These are phyloP conservation scores for Podosphaera fusca DNA, from an alignment of 2,329 filamentous ascomycete genomes.

Conservation along the genomic window DNA sequence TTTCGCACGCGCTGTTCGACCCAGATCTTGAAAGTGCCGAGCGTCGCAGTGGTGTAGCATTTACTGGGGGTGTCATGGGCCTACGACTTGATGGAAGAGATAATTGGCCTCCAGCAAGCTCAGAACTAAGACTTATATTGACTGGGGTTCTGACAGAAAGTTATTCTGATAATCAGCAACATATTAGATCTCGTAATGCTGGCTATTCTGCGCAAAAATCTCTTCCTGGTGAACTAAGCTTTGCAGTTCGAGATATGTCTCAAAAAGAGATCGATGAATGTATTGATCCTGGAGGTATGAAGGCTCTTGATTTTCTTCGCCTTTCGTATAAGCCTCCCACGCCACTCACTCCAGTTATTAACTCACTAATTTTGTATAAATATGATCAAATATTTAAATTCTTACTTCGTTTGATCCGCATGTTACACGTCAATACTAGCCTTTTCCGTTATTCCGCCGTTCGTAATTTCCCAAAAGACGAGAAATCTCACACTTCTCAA, in stretches of 20 bases:
- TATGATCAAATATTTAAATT: constrained; percentile 74
- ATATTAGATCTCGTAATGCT: constrained; percentile 13
- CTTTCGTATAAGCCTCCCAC: constrained; percentile 61
- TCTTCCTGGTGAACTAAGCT: constrained; percentile 51
- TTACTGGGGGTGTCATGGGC: constrained; percentile 52
- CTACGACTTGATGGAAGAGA: constrained; percentile 60
- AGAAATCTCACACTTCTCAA: constrained; percentile 8
- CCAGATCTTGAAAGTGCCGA: constrained; percentile 62
- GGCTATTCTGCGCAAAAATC: constrained; percentile 14
- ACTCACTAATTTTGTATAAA: constrained; percentile 42
- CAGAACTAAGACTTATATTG: constrained; percentile 69
- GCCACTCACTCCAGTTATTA: constrained; percentile 52
- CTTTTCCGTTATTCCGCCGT: constrained; percentile 34
- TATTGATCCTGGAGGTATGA: constrained; percentile 59
- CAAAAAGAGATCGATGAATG: constrained; percentile 60
- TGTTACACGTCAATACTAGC: constrained; percentile 52
- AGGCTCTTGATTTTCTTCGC: constrained; percentile 81
- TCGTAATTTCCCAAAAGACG: constrained; percentile 12
- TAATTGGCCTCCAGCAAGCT: constrained; percentile 83
- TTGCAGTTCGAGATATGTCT: constrained; percentile 62
- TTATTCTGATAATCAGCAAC: constrained; percentile 22
- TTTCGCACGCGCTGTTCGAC: constrained; percentile 69
- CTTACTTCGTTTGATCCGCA: constrained; percentile 51
- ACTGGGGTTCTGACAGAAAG: constrained; percentile 68
- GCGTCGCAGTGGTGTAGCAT: constrained; percentile 41